Evolutionary conservation across 306 rosid species (phyloP).

Genomic region (Rosa multiflora): DNA sequence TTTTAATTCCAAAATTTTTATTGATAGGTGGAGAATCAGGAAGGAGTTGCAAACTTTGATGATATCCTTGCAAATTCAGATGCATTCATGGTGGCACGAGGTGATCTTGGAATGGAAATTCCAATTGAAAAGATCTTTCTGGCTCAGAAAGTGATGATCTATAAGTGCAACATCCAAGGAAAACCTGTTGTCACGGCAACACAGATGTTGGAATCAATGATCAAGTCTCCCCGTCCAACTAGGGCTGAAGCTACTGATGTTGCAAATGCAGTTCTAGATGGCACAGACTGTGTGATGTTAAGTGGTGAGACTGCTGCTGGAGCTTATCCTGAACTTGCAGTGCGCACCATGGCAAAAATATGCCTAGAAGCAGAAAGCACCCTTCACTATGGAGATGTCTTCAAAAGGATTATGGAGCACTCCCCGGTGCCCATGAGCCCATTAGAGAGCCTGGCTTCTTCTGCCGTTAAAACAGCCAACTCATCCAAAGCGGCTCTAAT

Average conservation of each 20-base stretch:
- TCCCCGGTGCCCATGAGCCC: constrained; percentile 91
- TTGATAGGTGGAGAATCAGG: constrained; percentile 93
- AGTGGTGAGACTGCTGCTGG: constrained; percentile 97
- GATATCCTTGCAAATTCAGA: constrained; percentile 92
- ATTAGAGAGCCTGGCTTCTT: constrained; percentile 83
- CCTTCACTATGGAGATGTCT: constrained; percentile 70
- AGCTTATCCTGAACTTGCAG: constrained; percentile 88
- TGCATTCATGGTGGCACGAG: constrained; percentile 99
- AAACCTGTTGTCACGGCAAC: constrained; percentile 99
- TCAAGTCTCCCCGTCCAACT: constrained; percentile 74
- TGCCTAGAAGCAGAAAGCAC: constrained; percentile 85
- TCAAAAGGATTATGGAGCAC: constrained; percentile 81
- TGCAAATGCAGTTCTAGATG: constrained; percentile 91
- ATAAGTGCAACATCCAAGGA: constrained; percentile 98
- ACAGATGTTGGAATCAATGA: constrained; percentile 90
- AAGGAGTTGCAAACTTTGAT: constrained; percentile 97
- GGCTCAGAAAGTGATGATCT: constrained; percentile 98
- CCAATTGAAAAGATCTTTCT: constrained; percentile 97
- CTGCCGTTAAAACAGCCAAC: constrained; percentile 85
- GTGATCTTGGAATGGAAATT: constrained; percentile 99
- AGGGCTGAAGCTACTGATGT: constrained; percentile 83
- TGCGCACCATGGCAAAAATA: constrained; percentile 78
- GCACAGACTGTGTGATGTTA: constrained; percentile 90
- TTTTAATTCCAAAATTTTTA: constrained; percentile 19
- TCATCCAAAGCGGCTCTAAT: constrained; percentile 74